phyloP scores from a whole-genome alignment of 495 filamentous ascomycete genomes.

The Aspergillus sclerotiicarbonarius region DNA sequence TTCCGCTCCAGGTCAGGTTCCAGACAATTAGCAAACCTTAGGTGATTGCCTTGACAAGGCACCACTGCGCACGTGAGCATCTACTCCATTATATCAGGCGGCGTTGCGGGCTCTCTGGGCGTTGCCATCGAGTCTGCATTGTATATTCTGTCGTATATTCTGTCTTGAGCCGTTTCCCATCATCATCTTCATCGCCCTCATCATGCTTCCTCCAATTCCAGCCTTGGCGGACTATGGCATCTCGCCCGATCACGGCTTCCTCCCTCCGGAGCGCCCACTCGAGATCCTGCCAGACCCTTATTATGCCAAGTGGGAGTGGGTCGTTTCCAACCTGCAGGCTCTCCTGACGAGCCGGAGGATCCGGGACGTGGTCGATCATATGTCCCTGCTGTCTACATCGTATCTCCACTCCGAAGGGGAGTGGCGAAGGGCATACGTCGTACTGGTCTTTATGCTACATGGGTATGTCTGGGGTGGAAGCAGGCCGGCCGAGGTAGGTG shows the following conservation, averaged over 20 bases:
- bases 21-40: neutral
- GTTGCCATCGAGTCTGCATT: neutral
- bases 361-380: conserved; percentile 67
- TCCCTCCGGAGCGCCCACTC: conserved; percentile 78
- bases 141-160: neutral
- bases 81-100: neutral
- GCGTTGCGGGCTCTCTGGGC: neutral
- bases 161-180: no score
- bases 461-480: conserved; percentile 95
- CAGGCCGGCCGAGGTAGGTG: conserved; percentile 66
- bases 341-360: conserved; percentile 81
- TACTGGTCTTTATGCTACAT: conserved; percentile 86
- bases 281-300: conserved; percentile 78
- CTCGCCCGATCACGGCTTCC: conserved; percentile 82
- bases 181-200: no score
- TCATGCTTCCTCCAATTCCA: conserved; percentile 85
- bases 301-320: conserved; percentile 89
- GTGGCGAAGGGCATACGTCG: conserved; percentile 87
- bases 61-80: neutral
- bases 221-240: conserved; percentile 80
- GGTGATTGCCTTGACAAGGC: no score
- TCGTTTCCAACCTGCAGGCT: conserved; percentile 79
- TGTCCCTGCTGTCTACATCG: conserved; percentile 79
- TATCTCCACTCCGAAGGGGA: conserved; percentile 78
- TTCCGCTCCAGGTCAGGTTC: neutral